Percentiles rank a stretch among this genome's conserved stretches.
phyloP scores from a whole-genome alignment of 768 basidiomycete species.

The Lepiota subincarnata region DNA sequence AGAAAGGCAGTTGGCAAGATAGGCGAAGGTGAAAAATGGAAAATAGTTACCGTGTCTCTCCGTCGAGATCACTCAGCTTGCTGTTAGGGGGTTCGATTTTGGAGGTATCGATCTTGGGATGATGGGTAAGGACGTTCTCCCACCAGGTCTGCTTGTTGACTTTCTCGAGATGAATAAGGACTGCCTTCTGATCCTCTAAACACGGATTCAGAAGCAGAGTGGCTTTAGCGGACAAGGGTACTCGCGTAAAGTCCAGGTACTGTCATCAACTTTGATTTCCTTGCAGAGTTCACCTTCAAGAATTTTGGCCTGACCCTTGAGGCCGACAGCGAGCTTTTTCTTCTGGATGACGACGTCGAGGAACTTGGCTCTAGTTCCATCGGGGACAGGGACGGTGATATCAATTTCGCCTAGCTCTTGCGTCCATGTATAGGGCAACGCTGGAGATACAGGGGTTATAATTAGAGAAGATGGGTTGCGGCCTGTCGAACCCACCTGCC shows the following conservation, averaged over 20 bases:
- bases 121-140: slow-evolving; percentile 93
- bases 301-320: slow-evolving; percentile 85
- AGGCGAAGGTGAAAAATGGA: neutral
- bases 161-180: slow-evolving; percentile 83
- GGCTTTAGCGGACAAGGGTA: slow-evolving; percentile 10
- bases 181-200: slow-evolving; percentile 70
- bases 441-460: slow-evolving; percentile 33
- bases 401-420: slow-evolving; percentile 89
- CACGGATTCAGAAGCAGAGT: neutral
- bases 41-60: slow-evolving; percentile 73
- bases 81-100: slow-evolving; percentile 96
- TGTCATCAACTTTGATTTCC: slow-evolving; percentile 94
- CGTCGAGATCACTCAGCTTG: slow-evolving; percentile 93
- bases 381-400: slow-evolving; percentile 76
- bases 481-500: slow-evolving; percentile 53
- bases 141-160: slow-evolving; percentile 91
- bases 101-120: slow-evolving; percentile 93
- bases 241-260: slow-evolving; percentile 92
- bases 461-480: slow-evolving; percentile 17
- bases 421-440: slow-evolving; percentile 87
- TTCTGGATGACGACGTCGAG: slow-evolving; percentile 73
- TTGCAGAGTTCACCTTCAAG: slow-evolving; percentile 88
- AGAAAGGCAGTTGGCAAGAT: slow-evolving; percentile 5
- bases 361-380: slow-evolving; percentile 80
- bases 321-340: slow-evolving; percentile 74